A percentile compares a stretch with the other conserved stretches of the same genome.
phyloP scores from a whole-genome alignment of 495 filamentous ascomycete genomes.

The Neurospora discreta region DNA sequence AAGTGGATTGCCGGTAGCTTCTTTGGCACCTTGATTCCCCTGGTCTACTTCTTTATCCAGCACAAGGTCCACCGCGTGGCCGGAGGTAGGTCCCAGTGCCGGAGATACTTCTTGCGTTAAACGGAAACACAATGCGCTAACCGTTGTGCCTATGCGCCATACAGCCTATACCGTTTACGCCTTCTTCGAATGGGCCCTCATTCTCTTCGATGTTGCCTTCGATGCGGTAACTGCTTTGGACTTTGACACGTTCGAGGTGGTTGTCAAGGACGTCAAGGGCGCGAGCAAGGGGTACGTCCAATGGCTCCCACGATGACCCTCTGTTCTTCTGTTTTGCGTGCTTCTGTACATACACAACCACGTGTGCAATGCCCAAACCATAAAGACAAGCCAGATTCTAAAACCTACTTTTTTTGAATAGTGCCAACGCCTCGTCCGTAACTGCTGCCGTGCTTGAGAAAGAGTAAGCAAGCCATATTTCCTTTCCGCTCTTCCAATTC shows the following conservation, averaged over 20 bases:
- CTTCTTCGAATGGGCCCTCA: slow-evolving; percentile 95
- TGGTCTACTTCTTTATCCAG: slow-evolving; percentile 97
- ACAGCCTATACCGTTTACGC: slow-evolving; percentile 96
- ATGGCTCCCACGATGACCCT: slow-evolving; percentile 76
- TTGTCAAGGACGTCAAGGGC: slow-evolving; percentile 81
- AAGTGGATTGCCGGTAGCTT: slow-evolving; percentile 77
- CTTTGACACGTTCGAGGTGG: slow-evolving; percentile 81
- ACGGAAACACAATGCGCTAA: neutral
- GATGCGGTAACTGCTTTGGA: slow-evolving; percentile 95
- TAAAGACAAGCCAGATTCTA: slow-evolving; percentile 32
- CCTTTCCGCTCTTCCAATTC: neutral
- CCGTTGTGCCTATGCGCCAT: slow-evolving; percentile 5
- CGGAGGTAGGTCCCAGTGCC: slow-evolving; percentile 56
- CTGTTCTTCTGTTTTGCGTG: slow-evolving; percentile 7
- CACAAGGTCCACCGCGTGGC: slow-evolving; percentile 93
- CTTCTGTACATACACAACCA: slow-evolving; percentile 14
- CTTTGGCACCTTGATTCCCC: slow-evolving; percentile 79
- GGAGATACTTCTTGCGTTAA: neutral
- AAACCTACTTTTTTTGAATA: slow-evolving; percentile 14
- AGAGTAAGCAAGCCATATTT: slow-evolving; percentile 46
- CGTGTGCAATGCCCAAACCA: slow-evolving; percentile 23
- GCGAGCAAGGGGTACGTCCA: slow-evolving; percentile 98
- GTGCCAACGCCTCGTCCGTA: slow-evolving; percentile 45
- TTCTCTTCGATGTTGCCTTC: slow-evolving; percentile 91
- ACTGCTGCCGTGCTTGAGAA: slow-evolving; percentile 77